Conservation (phyloP, 1,139 yeast genomes). For the Saccharomyces pastorianus region DNA sequence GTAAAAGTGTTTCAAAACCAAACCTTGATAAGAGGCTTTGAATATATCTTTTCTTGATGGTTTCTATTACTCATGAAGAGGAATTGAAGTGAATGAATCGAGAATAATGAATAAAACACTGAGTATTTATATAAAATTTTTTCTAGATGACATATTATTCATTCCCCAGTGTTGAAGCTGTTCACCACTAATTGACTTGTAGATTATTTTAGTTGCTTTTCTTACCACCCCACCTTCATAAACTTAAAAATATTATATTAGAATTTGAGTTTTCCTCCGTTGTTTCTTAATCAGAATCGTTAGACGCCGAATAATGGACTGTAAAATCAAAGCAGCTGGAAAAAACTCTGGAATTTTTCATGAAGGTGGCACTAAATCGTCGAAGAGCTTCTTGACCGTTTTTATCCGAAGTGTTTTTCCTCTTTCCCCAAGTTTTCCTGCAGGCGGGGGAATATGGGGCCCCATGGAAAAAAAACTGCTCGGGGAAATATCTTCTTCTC, state of each 20-base stretch:
- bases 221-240: background rate
- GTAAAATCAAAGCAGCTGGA: background rate
- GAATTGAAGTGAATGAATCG: background rate
- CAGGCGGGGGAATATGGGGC: constrained; percentile 1
- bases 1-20: background rate
- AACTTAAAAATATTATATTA: background rate
- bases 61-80: background rate
- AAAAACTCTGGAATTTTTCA: background rate
- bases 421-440: background rate
- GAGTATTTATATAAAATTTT: background rate
- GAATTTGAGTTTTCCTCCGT: background rate
- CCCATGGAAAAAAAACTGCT: background rate
- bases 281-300: background rate
- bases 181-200: background rate
- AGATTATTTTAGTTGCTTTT: background rate
- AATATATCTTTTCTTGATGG: background rate
- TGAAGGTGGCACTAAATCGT: background rate
- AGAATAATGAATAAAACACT: background rate
- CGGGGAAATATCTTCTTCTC: background rate
- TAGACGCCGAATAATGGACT: background rate
- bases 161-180: background rate
- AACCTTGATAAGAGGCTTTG: background rate
- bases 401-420: background rate
- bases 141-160: background rate
- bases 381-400: background rate